Base-by-base conservation (phyloP, 2,329 filamentous ascomycete genomes). In the Aspergillus floridensis region DNA sequence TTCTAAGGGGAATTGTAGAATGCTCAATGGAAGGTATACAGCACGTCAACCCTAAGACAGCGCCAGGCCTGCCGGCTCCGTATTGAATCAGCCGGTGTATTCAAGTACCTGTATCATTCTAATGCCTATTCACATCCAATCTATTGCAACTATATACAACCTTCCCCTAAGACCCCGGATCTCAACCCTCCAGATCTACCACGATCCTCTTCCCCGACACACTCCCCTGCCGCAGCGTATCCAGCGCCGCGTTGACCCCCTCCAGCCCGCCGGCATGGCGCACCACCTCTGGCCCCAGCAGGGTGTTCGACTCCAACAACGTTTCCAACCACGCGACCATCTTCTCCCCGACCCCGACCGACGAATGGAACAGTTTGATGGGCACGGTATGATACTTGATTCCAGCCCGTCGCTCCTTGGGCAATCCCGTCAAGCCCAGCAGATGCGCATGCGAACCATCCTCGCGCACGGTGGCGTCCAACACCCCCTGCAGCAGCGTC, bases 321-420 rank as follows among this genome's bases (percentile, higher is more conserved):
- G 79, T 76, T 70, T 91, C 89, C 26, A 91, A 75, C 89, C 89
- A 92, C 1, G 77, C 70, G 12, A 86, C 85, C 56, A 91, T 70
- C 0, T 79, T 80, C 62, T 86, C 82, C 0, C 90, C 90, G 0
- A 92, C 78, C 1, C 79, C 79, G 0, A 85, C 82, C 0, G 87
- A 81, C 59, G 88, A 86, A 68, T 93, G 90, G 68, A 91, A 92
- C 4, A 91, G 68, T 72, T 92, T 92, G 62, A 93, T 90, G 0
- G 89, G 89, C 0, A 92, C 86, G 0, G 80, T 84, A 67, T 91
- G 88, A 58, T 86, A 82, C 5, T 78, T 70, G 0, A 86, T 77
- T 0, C 80, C 80, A 0, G 73, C 56, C 0, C 74, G 72, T 1
- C 74, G 72, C 4, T 76, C 76, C 68, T 90, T 90, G 0, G 89